Evolutionary conservation across 306 rosid genomes (phyloP), one percentile per base, ranked within the genome.

Genomic region (Dalbergia cultrata): DNA sequence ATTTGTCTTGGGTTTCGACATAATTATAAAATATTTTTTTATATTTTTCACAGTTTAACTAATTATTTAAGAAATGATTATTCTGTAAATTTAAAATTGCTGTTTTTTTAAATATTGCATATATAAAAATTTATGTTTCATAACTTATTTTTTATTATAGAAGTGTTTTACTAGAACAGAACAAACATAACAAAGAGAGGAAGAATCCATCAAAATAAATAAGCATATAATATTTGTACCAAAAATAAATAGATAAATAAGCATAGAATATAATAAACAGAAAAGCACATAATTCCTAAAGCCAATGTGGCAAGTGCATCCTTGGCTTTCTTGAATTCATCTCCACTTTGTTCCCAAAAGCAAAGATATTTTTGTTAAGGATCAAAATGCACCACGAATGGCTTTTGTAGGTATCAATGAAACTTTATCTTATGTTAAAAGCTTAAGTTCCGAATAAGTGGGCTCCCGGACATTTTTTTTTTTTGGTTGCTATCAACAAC

Each of bases 271-370:
- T 60, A 70, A 1, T 60, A 16, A 31, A 53, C 49, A 53, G 59
- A 8, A 54, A 56, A 53, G n/a, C 13, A 56, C 11, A 37, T 19
- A 52, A 76, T 37, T 52, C 41, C 9, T 19, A 66, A 66, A 77
- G 57, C 33, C 66, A 49, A 52, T 66, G n/a, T 18, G 53, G 65
- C 9, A 52, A 14, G 43, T 31, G 26, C 52, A 13, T 49, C 26
- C 34, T 52, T 13, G 4, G 21, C 35, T 77, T 67, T 67, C 9
- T 54, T 67, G 75, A 77, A 67, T n/a, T 33, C 62, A 66, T 67
- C 67, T 54, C 67, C 31, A 68, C 69, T 78, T 45, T 78, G 61
- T 68, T 78, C 62, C 62, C 70, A 43, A 78, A 78, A 78, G 69
- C 75, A 43, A 31, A 41, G 47, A 19, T n/a, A 8, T n/a, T 77